phyloP scores from a whole-genome alignment of 2,329 filamentous ascomycete species.

The Xylariaceae sp. region DNA sequence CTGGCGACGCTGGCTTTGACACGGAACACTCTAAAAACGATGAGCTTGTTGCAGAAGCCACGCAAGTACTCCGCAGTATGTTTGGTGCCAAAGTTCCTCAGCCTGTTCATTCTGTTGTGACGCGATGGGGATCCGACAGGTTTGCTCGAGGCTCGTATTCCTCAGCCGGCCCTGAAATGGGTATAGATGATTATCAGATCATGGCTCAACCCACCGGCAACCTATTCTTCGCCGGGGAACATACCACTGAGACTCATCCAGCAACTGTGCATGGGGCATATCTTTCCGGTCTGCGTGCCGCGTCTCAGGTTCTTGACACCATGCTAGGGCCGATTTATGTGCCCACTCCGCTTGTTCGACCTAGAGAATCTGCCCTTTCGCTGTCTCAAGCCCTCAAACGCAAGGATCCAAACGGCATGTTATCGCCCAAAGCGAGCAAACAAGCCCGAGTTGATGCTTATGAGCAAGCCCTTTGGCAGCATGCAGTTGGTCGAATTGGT shows the following conservation, averaged over 20 bases:
- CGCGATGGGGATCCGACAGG: constrained; percentile 84
- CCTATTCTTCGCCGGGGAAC: constrained; percentile 92
- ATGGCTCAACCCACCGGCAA: constrained; percentile 86
- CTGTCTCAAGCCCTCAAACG: constrained; percentile 46
- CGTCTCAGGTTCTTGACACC: constrained; percentile 76
- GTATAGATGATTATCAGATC: constrained; percentile 82
- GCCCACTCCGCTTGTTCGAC: constrained; percentile 68
- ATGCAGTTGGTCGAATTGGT: constrained; percentile 60
- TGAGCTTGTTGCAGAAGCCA: constrained; percentile 75
- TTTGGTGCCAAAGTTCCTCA: constrained; percentile 69
- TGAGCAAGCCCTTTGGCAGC: constrained; percentile 49
- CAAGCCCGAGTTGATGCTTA: constrained; percentile 54
- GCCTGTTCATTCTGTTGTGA: constrained; percentile 83
- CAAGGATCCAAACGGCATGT: constrained; percentile 36
- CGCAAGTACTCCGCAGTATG: constrained; percentile 69
- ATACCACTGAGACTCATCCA: constrained; percentile 91
- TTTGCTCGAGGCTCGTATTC: constrained; percentile 97
- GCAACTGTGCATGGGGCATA: constrained; percentile 97
- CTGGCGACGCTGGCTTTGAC: constrained; percentile 86
- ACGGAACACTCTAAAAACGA: constrained; percentile 75
- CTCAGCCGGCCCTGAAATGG: constrained; percentile 79
- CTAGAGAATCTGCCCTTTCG: constrained; percentile 45
- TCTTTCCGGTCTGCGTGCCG: constrained; percentile 84
- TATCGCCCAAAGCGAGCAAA: constrained; percentile 43
- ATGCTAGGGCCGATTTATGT: constrained; percentile 79